Evolutionary conservation across 257 asterid species (phyloP).

Genomic region (Solanum bukasovii): DNA sequence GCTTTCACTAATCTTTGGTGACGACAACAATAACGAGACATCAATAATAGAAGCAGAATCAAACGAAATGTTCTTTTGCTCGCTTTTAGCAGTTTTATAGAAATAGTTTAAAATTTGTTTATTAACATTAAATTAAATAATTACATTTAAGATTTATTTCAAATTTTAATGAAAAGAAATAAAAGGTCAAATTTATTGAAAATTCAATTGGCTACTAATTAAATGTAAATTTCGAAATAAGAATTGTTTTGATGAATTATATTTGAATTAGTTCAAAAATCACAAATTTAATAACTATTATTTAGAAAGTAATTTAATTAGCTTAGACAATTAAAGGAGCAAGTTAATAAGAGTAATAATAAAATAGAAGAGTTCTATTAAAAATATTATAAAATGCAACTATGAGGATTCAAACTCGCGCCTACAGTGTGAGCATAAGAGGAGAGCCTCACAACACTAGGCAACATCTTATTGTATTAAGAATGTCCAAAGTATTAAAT

Average conservation of each 20-base stretch:
- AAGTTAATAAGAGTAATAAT: not conserved
- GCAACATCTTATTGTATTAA: not conserved
- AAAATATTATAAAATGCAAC: too few relatives aligned
- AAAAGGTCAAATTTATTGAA: not conserved
- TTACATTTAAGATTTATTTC: too few relatives aligned
- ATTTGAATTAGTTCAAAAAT: too few relatives aligned
- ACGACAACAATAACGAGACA: not conserved
- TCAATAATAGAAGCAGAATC: not conserved
- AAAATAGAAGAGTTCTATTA: not conserved
- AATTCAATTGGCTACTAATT: too few relatives aligned
- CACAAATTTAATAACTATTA: too few relatives aligned
- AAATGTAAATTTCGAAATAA: not conserved
- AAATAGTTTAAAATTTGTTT: too few relatives aligned
- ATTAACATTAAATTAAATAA: not conserved
- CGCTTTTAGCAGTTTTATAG: not conserved
- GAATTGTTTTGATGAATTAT: not conserved
- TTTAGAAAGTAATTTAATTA: not conserved
- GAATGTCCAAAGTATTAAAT: not conserved
- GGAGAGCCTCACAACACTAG: not conserved
- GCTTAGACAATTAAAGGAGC: not conserved
- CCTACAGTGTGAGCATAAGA: not conserved
- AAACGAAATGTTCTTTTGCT: too few relatives aligned
- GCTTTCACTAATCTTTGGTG: not conserved
- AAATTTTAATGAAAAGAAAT: too few relatives aligned
- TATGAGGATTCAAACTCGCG: not conserved